phyloP scores from a whole-genome alignment of 768 basidiomycete genomes.

The Fomitopsis serialis region DNA sequence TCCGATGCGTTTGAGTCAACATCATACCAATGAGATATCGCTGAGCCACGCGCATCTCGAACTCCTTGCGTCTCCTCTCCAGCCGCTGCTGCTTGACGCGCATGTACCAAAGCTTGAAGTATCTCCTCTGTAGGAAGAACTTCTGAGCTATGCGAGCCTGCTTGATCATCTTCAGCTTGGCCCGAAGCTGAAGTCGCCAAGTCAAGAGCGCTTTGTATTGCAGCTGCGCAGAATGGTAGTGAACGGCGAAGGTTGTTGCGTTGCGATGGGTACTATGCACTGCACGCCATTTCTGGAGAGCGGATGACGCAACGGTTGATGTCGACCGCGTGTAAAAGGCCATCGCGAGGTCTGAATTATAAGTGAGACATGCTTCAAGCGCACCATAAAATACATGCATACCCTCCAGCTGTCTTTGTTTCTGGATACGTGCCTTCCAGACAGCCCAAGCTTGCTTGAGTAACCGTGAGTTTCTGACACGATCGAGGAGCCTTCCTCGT shows the following conservation, averaged over 20 bases:
- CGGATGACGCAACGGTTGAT: conserved; percentile 30
- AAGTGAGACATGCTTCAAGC: neutral
- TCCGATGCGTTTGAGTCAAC: neutral
- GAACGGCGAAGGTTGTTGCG: conserved; percentile 40
- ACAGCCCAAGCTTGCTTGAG: conserved; percentile 39
- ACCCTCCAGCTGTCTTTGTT: conserved; percentile 44
- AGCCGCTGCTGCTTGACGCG: conserved; percentile 39
- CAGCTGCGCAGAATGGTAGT: conserved; percentile 40
- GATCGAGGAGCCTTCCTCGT: conserved; percentile 51
- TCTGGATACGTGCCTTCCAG: conserved; percentile 45
- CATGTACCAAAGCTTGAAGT: conserved; percentile 44
- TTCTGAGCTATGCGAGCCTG: conserved; percentile 51
- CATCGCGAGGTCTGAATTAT: conserved; percentile 39
- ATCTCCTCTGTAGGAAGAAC: conserved; percentile 43
- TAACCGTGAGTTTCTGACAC: conserved; percentile 42
- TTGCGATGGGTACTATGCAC: conserved; percentile 40
- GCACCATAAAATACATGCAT: neutral
- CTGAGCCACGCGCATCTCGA: conserved; percentile 34
- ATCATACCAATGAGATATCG: conserved; percentile 32
- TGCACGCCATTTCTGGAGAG: conserved; percentile 43
- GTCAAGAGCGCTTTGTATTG: conserved; percentile 35
- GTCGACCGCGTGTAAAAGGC: conserved; percentile 42
- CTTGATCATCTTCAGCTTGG: conserved; percentile 42
- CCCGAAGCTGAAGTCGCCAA: conserved; percentile 55
- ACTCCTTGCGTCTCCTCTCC: conserved; percentile 37